Evolutionary conservation across 768 basidiomycete species (phyloP), one percentile per base, ranked within the genome.

Genomic region (Pleurotus ostreatus): DNA sequence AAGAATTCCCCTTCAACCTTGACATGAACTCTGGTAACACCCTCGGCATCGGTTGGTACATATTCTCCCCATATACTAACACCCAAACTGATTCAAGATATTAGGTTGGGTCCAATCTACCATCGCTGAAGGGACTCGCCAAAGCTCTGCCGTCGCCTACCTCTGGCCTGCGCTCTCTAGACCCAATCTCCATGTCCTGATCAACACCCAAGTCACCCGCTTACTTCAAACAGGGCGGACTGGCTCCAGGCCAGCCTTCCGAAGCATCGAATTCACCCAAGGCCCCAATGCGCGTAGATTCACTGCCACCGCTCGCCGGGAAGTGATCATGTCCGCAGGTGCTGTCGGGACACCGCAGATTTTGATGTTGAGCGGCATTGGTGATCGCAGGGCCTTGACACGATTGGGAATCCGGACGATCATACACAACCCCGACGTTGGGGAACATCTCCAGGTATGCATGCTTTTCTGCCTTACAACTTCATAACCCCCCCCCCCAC

Each of bases 341-440:
- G 57, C 65, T 1, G 60, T 74, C 6, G 30, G 30, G 23, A 78
- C 73, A 56, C 77, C 82, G 16, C 74, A 78, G 44, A 67, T 83
- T 15, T 65, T 84, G 16, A 66, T 79, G 72, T 67, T 70, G 16
- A 79, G 78, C 55, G 82, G 82, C 25, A 73, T 84, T 39, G 82
- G 82, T 0, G 79, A 81, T 3, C 60, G 57, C 49, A 77, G 79
- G 57, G 72, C 80, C 1, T 65, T 84, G 45, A 55, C 70, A 13
- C 63, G 65, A 16, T 77, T 74, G 9, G 71, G 70, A 7, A 74
- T 71, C 2, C 64, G 72, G 5, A 65, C 65, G 15, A 61, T 74
- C 20, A 66, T 74, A 11, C 57, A 68, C 13, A 59, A 66, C 11
- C 74, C 73, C 1, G 62, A 64, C 22, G 74, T 75, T 18, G 75